These are phyloP conservation scores for Trichoderma sp. DNA, from an alignment of 2,329 filamentous ascomycete species.

Conservation along the genomic window DNA sequence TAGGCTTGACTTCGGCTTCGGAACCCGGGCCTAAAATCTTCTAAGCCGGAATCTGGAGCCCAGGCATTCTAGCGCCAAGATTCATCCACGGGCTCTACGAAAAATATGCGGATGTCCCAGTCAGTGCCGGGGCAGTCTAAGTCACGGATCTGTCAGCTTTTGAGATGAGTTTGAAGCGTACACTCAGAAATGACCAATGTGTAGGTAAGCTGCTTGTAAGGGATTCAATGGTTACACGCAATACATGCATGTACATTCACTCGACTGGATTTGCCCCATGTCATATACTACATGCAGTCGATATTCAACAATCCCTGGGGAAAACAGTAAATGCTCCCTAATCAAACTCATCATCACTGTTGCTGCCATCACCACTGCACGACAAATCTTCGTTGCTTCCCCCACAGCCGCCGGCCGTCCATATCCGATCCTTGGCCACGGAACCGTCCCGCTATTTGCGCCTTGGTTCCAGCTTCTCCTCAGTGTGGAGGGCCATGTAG, in stretches of 20 bases:
- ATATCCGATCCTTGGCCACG: slow-evolving; percentile 22
- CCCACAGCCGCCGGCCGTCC: slow-evolving; percentile 22
- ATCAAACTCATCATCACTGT: not conserved
- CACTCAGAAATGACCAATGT: slow-evolving; percentile 14
- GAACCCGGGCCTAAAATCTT: slow-evolving; percentile 12
- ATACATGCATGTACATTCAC: not conserved
- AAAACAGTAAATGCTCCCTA: not conserved
- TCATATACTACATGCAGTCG: not conserved
- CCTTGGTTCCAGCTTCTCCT: slow-evolving; percentile 19
- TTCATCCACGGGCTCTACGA: not conserved
- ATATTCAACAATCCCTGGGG: not conserved
- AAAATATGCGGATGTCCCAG: slow-evolving; percentile 3
- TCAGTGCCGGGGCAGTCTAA: not conserved
- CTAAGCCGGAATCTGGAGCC: not conserved
- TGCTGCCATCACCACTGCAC: not conserved
- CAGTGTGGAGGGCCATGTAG: not conserved
- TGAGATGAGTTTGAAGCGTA: not conserved
- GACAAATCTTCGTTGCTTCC: not conserved
- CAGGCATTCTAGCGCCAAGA: not conserved
- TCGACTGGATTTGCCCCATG: not conserved
- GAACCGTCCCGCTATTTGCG: slow-evolving; percentile 23
- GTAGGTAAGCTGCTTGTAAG: not conserved
- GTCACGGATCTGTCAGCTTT: not conserved
- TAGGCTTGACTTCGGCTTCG: slow-evolving; percentile 14
- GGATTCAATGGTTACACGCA: not conserved